A percentile compares a stretch with the other conserved stretches of the same genome.
Conservation (phyloP, 176 grass and related monocot species). For the Oryza glaberrima region DNA sequence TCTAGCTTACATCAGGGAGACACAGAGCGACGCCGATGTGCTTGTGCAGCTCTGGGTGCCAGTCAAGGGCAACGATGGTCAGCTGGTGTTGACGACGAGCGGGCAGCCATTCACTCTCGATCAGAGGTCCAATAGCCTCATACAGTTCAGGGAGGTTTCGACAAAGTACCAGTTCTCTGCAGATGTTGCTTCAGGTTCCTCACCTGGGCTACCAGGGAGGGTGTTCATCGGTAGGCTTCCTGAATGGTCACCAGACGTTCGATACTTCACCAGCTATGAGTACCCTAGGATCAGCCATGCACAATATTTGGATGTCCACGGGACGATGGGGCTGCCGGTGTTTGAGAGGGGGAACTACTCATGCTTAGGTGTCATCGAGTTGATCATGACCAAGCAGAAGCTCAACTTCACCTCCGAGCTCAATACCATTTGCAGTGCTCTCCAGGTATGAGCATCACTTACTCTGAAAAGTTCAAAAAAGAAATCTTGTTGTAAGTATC, state of each 20-base stretch:
- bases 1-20: conserved; percentile 61
- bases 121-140: conserved; percentile 60
- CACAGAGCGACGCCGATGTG: conserved; percentile 55
- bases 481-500: not conserved
- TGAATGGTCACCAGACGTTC: conserved; percentile 96
- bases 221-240: conserved; percentile 82
- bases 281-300: conserved; percentile 73
- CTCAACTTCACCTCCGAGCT: conserved; percentile 82
- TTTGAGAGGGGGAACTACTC: conserved; percentile 62
- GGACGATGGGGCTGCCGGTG: conserved; percentile 83
- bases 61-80: conserved; percentile 42
- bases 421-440: conserved; percentile 80
- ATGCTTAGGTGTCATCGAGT: conserved; percentile 90
- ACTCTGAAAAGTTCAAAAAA: conserved; percentile 44
- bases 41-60: conserved; percentile 96
- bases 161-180: conserved; percentile 68
- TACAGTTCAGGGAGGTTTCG: conserved; percentile 72
- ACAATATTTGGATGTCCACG: conserved; percentile 60
- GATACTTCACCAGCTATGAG: conserved; percentile 72
- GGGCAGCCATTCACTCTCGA: conserved; percentile 80
- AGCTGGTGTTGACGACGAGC: conserved; percentile 67
- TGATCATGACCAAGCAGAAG: conserved; percentile 84
- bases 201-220: conserved; percentile 72
- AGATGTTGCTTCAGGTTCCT: conserved; percentile 49
- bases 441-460: conserved; percentile 60